A percentile compares a stretch with the other conserved stretches of the same genome.
These are phyloP conservation scores for Fraxinus velutina DNA, from an alignment of 305 asterid species.

Conservation along the genomic window DNA sequence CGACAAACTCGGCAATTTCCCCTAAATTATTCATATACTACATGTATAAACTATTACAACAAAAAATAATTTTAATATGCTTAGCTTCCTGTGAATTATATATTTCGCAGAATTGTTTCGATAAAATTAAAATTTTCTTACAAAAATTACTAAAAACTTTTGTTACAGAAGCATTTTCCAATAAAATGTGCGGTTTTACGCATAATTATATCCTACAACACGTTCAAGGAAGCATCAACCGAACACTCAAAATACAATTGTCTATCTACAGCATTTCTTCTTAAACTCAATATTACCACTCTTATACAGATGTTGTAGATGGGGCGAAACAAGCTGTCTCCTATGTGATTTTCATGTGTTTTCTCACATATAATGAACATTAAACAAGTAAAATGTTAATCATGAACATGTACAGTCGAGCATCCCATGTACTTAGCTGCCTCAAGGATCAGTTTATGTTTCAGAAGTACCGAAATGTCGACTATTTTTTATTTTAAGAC, in stretches of 20 bases:
- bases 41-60: background rate
- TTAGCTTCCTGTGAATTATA: background rate
- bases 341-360: background rate
- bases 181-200: background rate
- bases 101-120: background rate
- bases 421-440: background rate
- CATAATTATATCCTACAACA: background rate
- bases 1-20: background rate
- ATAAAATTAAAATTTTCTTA: background rate
- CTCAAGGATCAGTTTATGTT: background rate
- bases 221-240: background rate
- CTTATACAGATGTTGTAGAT: background rate
- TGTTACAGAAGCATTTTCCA: background rate
- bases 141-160: background rate
- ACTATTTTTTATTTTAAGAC: constrained; percentile 17
- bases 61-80: background rate
- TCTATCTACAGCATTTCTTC: background rate
- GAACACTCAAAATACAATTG: background rate
- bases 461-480: background rate
- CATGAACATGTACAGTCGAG: background rate
- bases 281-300: background rate
- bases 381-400: background rate
- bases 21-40: background rate
- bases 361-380: background rate
- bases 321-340: background rate